Conservation (phyloP, 768 basidiomycete genomes). For the Suillus discolor region DNA sequence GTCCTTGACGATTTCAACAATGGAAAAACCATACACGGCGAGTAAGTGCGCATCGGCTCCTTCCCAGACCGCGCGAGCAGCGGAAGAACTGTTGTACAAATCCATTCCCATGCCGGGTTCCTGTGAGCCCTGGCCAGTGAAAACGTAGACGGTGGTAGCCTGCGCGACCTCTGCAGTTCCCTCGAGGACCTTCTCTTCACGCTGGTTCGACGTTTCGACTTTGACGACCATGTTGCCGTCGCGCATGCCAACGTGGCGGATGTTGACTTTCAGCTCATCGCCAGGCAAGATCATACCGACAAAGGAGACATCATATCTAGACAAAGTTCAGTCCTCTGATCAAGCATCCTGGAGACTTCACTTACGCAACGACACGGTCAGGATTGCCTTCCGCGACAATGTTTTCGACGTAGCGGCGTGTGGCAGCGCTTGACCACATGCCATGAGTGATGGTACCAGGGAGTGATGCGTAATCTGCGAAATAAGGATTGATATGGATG, state of each 20-base stretch:
- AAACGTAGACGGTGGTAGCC: slow-evolving; percentile 91
- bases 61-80: slow-evolving; percentile 97
- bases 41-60: slow-evolving; percentile 91
- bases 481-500: slow-evolving; percentile 98
- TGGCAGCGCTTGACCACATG: slow-evolving; percentile 95
- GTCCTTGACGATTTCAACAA: slow-evolving; percentile 97
- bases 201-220: slow-evolving; percentile 81
- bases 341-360: slow-evolving; percentile 16
- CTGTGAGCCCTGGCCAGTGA: slow-evolving; percentile 98
- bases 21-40: slow-evolving; percentile 97
- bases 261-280: slow-evolving; percentile 82
- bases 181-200: slow-evolving; percentile 88
- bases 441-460: slow-evolving; percentile 98
- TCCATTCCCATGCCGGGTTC: slow-evolving; percentile 99
- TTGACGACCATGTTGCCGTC: slow-evolving; percentile 92
- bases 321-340: slow-evolving; percentile 8
- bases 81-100: slow-evolving; percentile 88
- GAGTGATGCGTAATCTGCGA: slow-evolving; percentile 89
- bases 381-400: slow-evolving; percentile 93
- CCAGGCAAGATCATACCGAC: slow-evolving; percentile 96
- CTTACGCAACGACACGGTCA: slow-evolving; percentile 85
- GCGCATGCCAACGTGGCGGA: slow-evolving; percentile 90
- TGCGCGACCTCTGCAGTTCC: slow-evolving; percentile 95
- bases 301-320: slow-evolving; percentile 90
- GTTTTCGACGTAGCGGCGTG: slow-evolving; percentile 89